phyloP scores from a whole-genome alignment of 1,284 basidiomycete genomes.

The Laetiporus sulphureus region DNA sequence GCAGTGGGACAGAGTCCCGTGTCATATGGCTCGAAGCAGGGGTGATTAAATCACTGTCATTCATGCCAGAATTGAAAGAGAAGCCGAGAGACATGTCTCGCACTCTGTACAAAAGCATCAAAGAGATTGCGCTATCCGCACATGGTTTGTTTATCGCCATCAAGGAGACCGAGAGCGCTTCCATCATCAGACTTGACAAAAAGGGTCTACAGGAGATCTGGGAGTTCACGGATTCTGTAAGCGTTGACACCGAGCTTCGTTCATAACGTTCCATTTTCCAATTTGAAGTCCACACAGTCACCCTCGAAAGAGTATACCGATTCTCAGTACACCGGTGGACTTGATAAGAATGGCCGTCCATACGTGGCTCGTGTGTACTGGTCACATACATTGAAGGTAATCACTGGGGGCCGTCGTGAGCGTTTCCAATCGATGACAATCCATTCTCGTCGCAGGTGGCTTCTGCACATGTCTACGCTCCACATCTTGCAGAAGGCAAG shows the following conservation, averaged over 20 bases:
- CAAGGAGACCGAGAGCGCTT: slow-evolving; percentile 45
- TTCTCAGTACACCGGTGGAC: slow-evolving; percentile 55
- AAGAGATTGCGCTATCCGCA: slow-evolving; percentile 47
- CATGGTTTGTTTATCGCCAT: slow-evolving; percentile 48
- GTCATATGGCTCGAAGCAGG: slow-evolving; percentile 68
- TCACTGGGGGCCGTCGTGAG: neutral
- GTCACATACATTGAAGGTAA: slow-evolving; percentile 53
- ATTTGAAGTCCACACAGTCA: slow-evolving; percentile 24
- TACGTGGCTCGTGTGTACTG: slow-evolving; percentile 73
- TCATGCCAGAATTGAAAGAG: slow-evolving; percentile 48
- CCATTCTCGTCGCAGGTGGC: slow-evolving; percentile 30
- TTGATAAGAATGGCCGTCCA: slow-evolving; percentile 49
- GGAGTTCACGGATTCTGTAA: slow-evolving; percentile 55
- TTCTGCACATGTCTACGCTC: slow-evolving; percentile 53
- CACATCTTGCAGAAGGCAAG: slow-evolving; percentile 45
- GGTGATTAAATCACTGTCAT: slow-evolving; percentile 43
- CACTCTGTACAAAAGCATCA: slow-evolving; percentile 37
- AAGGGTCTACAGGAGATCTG: slow-evolving; percentile 42
- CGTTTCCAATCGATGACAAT: neutral
- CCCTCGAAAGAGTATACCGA: slow-evolving; percentile 33
- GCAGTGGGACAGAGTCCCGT: slow-evolving; percentile 25
- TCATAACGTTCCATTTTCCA: no score
- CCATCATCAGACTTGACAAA: slow-evolving; percentile 43
- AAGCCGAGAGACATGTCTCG: slow-evolving; percentile 39
- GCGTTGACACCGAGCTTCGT: slow-evolving; percentile 18